Conservation (phyloP, 2,329 filamentous ascomycete genomes). For the Cytospora chrysosperma region DNA sequence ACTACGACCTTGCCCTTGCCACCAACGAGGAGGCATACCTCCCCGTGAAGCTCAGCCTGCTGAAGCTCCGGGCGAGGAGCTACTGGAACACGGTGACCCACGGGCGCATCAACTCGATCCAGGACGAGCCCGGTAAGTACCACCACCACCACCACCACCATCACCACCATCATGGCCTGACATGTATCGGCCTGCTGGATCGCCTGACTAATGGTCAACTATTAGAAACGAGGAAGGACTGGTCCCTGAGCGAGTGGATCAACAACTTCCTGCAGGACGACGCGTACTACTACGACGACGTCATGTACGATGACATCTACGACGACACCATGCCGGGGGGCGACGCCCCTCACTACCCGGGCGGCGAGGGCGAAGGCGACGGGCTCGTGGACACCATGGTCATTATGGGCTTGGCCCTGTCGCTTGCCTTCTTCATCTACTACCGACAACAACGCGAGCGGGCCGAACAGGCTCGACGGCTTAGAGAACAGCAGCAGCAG, state of each 20-base stretch:
- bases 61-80: constrained; percentile 81
- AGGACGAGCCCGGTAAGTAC: constrained; percentile 76
- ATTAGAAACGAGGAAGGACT: constrained; percentile 66
- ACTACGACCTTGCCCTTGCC: constrained; percentile 89
- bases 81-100: constrained; percentile 94
- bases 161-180: no score
- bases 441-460: constrained; percentile 73
- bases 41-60: constrained; percentile 82
- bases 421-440: constrained; percentile 75
- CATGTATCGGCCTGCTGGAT: neutral
- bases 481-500: constrained; percentile 29
- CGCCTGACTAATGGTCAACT: constrained; percentile 31
- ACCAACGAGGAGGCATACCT: constrained; percentile 93
- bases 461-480: constrained; percentile 37
- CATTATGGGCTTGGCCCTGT: constrained; percentile 74
- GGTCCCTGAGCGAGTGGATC: constrained; percentile 83
- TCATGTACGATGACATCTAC: constrained; percentile 53
- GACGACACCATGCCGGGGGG: constrained; percentile 57
- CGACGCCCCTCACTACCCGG: constrained; percentile 53
- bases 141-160: no score
- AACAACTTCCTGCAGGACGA: constrained; percentile 77
- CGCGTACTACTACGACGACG: constrained; percentile 61
- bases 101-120: constrained; percentile 88
- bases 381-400: constrained; percentile 81
- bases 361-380: constrained; percentile 64